Percentiles rank a stretch among this genome's conserved stretches.
Evolutionary conservation across 2,329 filamentous ascomycete genomes (phyloP).

Genomic region (Calycina marina): DNA sequence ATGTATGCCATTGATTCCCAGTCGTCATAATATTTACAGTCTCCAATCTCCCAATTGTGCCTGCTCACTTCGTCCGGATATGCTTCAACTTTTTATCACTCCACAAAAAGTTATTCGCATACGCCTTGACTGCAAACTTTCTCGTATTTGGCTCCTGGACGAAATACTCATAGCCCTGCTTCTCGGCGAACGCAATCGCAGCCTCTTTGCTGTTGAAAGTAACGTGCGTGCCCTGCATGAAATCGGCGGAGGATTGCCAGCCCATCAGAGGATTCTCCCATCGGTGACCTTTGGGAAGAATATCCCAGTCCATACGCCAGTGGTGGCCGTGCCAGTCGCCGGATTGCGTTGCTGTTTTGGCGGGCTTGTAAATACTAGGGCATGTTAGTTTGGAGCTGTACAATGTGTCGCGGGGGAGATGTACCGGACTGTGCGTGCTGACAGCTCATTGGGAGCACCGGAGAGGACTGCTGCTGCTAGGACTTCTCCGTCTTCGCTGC

Average conservation of each 20-base stretch:
- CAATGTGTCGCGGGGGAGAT: slow-evolving; percentile 14
- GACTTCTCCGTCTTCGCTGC: slow-evolving; percentile 63
- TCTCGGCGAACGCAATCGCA: slow-evolving; percentile 88
- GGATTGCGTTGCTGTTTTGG: slow-evolving; percentile 94
- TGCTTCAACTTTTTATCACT: slow-evolving; percentile 76
- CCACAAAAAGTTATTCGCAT: slow-evolving; percentile 93
- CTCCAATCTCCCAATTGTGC: too few species aligned
- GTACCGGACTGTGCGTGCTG: slow-evolving; percentile 87
- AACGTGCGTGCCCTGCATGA: slow-evolving; percentile 86
- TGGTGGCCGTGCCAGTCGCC: slow-evolving; percentile 70
- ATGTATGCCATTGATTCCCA: too few species aligned
- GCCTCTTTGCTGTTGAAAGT: slow-evolving; percentile 90
- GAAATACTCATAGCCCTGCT: slow-evolving; percentile 98
- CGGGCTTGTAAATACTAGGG: slow-evolving; percentile 72
- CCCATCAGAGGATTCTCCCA: slow-evolving; percentile 99
- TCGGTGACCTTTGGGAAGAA: slow-evolving; percentile 77
- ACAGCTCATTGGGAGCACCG: slow-evolving; percentile 83
- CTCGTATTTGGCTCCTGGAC: slow-evolving; percentile 92
- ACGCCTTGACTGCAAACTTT: slow-evolving; percentile 78
- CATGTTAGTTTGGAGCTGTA: background rate
- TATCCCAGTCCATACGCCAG: slow-evolving; percentile 99
- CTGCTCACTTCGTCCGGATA: slow-evolving; percentile 60
- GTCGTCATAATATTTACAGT: slow-evolving; percentile 7
- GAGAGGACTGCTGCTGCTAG: slow-evolving; percentile 78
- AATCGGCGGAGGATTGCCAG: slow-evolving; percentile 91